Evolutionary conservation across 176 grass and related monocot species (phyloP), one percentile per base, ranked within the genome.

Genomic region (Oryza meridionalis): DNA sequence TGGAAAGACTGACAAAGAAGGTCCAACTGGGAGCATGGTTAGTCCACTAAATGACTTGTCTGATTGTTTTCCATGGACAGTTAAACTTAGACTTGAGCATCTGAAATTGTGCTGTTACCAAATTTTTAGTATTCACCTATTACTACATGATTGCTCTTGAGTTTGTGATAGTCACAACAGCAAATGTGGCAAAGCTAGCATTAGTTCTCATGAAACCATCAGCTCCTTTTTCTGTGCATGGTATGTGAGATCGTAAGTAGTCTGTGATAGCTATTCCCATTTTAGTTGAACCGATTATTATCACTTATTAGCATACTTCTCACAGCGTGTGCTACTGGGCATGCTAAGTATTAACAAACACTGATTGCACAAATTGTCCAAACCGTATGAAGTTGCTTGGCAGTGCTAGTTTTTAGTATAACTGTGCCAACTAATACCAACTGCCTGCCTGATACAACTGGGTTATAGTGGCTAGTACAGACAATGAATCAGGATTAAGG

Each of bases 1-100:
- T 92, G 96, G 96, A 85, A 98, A 98, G 91, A 98, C 73, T 89
- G 96, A 98, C 22, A 98, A 98, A 83, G 96, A 95, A 21, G 89
- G 85, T 75, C 87, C 91, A 27, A 74, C 91, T 6, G 89, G 85
- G 63, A 95, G 76, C 87, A 92, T 98, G 93, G 95, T 98, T 55
- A 88, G 95, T 62, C 58, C 53, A 77, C 65, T 77, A 73, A 86
- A 67, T 77, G 40, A 32, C 31, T 45, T 81, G 49, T 11, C 27
- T 6, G 32, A 65, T 70, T 72, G 75, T 69, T 62, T 44, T 25
- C 1, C 7, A 66, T n/a, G 17, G 21, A 10, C 8, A 71, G 2
- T 42, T 74, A 14, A 29, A 19, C 47, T 68, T 84, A 21, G 32
- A 19, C 44, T 22, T 17, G 7, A 80, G 47, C 31, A 70, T 42